These are phyloP conservation scores for Aspergillus sclerotioniger DNA, from an alignment of 495 filamentous ascomycete species.

Conservation along the genomic window DNA sequence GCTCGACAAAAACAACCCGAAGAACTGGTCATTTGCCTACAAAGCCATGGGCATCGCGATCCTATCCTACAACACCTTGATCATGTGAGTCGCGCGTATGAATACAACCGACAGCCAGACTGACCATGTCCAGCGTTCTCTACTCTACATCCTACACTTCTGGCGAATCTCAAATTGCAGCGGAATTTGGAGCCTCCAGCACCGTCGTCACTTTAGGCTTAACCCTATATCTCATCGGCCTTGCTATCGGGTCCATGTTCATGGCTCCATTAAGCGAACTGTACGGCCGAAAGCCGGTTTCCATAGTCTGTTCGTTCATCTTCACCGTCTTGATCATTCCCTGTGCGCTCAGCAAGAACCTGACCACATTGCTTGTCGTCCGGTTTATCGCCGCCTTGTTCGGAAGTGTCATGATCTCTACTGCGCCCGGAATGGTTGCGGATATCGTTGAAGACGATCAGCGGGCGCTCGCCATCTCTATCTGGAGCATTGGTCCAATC, in stretches of 20 bases:
- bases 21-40: constrained; percentile 71
- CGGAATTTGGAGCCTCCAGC: constrained; percentile 59
- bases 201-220: constrained; percentile 69
- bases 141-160: constrained; percentile 66
- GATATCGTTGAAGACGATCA: constrained; percentile 75
- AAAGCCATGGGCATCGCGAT: constrained; percentile 59
- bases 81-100: constrained; percentile 47
- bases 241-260: constrained; percentile 68
- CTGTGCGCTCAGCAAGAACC: constrained; percentile 62
- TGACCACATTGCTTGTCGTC: constrained; percentile 61
- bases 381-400: constrained; percentile 76
- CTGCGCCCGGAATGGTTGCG: constrained; percentile 77
- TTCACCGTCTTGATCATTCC: constrained; percentile 70
- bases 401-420: constrained; percentile 75
- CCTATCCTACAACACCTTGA: constrained; percentile 71
- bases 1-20: constrained; percentile 66
- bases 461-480: constrained; percentile 68
- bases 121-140: constrained; percentile 54
- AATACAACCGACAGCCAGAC: not conserved
- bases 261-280: constrained; percentile 75
- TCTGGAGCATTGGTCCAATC: constrained; percentile 75
- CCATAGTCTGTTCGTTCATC: constrained; percentile 56
- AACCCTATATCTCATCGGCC: constrained; percentile 65
- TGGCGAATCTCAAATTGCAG: constrained; percentile 20
- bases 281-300: constrained; percentile 71